Conservation (phyloP, 306 rosid species). For the Medicago arabica region DNA sequence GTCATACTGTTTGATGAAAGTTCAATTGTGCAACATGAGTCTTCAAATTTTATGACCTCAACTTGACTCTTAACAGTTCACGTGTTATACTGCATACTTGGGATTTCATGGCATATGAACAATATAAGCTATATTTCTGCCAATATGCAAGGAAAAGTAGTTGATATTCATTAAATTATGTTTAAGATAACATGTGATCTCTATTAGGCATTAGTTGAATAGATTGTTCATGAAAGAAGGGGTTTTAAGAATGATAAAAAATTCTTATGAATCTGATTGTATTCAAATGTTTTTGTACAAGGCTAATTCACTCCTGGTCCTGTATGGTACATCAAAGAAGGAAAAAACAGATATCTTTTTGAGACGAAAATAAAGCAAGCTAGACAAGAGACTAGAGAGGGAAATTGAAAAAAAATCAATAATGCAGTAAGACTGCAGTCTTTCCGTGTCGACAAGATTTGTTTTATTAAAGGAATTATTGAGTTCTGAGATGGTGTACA, state of each 20-base stretch:
- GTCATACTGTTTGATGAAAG: slow-evolving; percentile 18
- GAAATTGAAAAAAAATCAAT: slow-evolving; percentile 10
- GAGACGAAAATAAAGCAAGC: slow-evolving; percentile 24
- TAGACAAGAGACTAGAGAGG: not conserved
- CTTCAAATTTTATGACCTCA: not conserved
- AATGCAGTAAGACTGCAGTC: slow-evolving; percentile 5
- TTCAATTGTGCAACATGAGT: slow-evolving; percentile 6
- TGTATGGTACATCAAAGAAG: slow-evolving; percentile 11
- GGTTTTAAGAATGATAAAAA: not conserved
- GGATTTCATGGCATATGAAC: slow-evolving; percentile 9
- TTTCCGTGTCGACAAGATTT: not conserved
- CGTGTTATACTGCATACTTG: not conserved
- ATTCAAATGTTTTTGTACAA: not conserved
- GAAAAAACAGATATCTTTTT: slow-evolving; percentile 12
- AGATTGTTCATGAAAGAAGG: not conserved
- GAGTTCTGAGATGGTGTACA: not conserved
- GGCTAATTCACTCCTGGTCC: not conserved
- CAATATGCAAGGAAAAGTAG: not conserved
- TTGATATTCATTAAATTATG: slow-evolving; percentile 16
- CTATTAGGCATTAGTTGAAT: not conserved
- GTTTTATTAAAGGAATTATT: not conserved
- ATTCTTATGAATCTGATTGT: not conserved
- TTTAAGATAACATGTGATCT: not conserved
- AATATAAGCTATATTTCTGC: slow-evolving; percentile 7
- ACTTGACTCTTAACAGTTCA: slow-evolving; percentile 1